Evolutionary conservation across 177 flowering plant genomes (phyloP).

Genomic region (Vitis hybrid): DNA sequence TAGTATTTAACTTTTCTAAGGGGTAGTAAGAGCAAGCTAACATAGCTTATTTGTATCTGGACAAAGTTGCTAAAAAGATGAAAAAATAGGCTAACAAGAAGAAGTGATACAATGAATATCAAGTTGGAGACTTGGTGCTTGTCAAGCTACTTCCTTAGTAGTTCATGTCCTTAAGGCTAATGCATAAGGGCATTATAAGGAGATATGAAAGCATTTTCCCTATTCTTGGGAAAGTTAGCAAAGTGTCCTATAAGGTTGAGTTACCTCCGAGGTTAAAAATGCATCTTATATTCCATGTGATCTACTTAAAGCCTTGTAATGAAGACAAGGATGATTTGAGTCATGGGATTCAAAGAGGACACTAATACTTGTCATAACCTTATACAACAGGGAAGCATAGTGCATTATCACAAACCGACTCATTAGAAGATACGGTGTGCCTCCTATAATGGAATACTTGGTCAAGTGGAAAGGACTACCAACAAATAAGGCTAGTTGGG

Average conservation of each 20-base stretch:
- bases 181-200: not conserved
- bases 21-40: not conserved
- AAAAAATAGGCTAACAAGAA: slow-evolving; percentile 8
- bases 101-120: too few relatives aligned
- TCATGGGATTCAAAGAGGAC: too few relatives aligned
- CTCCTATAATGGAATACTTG: too few relatives aligned
- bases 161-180: not conserved
- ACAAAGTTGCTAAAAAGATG: slow-evolving; percentile 4
- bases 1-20: not conserved
- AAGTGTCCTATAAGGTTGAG: slow-evolving; percentile 7
- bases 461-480: too few relatives aligned
- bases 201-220: slow-evolving; percentile 1
- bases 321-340: too few relatives aligned
- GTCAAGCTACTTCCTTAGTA: not conserved
- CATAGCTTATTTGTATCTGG: not conserved
- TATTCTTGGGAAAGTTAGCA: not conserved
- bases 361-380: too few relatives aligned
- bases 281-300: too few relatives aligned
- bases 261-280: not conserved
- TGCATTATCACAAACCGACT: too few relatives aligned
- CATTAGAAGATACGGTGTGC: too few relatives aligned
- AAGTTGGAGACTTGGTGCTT: slow-evolving; percentile 6
- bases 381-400: too few relatives aligned
- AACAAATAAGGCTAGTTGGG: too few relatives aligned
- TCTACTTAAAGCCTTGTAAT: too few relatives aligned